A percentile compares a stretch with the other conserved stretches of the same genome.
These are phyloP conservation scores for Vitis hybrid DNA, from an alignment of 177 flowering plant genomes.

Conservation along the genomic window DNA sequence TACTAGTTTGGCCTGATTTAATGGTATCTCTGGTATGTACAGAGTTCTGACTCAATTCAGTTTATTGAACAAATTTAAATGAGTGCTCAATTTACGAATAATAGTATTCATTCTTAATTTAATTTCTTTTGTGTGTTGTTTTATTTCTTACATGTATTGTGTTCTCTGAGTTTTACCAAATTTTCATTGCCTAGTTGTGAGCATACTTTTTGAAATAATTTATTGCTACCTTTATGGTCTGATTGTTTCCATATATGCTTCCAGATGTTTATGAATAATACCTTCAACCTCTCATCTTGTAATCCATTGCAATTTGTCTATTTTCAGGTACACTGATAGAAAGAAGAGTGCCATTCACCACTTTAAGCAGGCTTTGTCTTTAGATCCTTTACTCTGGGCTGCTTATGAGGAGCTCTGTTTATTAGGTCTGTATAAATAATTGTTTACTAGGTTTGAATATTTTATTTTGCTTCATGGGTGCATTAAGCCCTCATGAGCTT, in stretches of 20 bases:
- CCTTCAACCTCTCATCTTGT: slow-evolving; percentile 7
- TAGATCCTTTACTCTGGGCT: slow-evolving; percentile 92
- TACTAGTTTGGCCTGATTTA: too few relatives aligned
- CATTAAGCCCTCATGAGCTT: background rate
- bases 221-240: background rate
- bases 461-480: background rate
- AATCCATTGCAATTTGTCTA: slow-evolving; percentile 8
- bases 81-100: too few relatives aligned
- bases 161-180: too few relatives aligned
- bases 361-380: slow-evolving; percentile 80
- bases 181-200: too few relatives aligned
- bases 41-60: too few relatives aligned
- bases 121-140: too few relatives aligned
- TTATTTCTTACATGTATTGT: too few relatives aligned
- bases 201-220: background rate
- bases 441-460: background rate
- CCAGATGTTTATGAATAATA: background rate
- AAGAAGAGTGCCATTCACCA: slow-evolving; percentile 75
- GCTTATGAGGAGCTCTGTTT: slow-evolving; percentile 95
- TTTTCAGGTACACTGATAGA: slow-evolving; percentile 90
- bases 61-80: too few relatives aligned
- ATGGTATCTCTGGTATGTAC: too few relatives aligned
- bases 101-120: too few relatives aligned
- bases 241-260: background rate
- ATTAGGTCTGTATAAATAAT: slow-evolving; percentile 55